Evolutionary conservation across 2,329 filamentous ascomycete genomes (phyloP).

Genomic region (Didymella sp.): DNA sequence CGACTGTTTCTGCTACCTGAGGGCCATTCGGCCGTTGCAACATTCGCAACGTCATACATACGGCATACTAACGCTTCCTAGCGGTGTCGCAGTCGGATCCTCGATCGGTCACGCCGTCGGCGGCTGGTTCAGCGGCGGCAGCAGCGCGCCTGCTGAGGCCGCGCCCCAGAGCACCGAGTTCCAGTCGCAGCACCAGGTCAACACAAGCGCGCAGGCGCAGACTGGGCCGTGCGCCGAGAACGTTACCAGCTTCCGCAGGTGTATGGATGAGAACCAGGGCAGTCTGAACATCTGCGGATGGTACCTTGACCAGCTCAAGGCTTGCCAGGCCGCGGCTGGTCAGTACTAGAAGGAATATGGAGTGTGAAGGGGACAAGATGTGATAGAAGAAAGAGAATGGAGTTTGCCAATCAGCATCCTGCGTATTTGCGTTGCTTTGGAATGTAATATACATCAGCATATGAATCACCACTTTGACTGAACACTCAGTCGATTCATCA

Average conservation of each 20-base stretch:
- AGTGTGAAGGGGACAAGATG: not conserved
- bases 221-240: conserved; percentile 71
- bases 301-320: conserved; percentile 92
- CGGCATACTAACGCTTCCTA: conserved; percentile 50
- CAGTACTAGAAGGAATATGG: conserved; percentile 53
- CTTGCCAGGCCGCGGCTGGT: conserved; percentile 56
- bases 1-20: too few relatives aligned
- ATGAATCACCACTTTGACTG: conserved; percentile 16
- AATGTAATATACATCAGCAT: conserved; percentile 23
- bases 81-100: conserved; percentile 95
- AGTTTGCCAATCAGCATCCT: not conserved
- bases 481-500: not conserved
- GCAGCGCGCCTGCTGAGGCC: conserved; percentile 61
- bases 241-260: conserved; percentile 86
- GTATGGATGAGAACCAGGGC: conserved; percentile 93
- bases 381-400: not conserved
- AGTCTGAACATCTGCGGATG: conserved; percentile 96
- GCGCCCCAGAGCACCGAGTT: conserved; percentile 46
- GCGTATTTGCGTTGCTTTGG: not conserved
- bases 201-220: conserved; percentile 50
- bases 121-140: conserved; percentile 81
- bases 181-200: conserved; percentile 30
- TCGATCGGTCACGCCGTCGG: conserved; percentile 95
- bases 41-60: not conserved
- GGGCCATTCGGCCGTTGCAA: not conserved